Evolutionary conservation across 495 filamentous ascomycete species (phyloP), one percentile per base, ranked within the genome.

Genomic region (Annulohypoxylon maeteangense): DNA sequence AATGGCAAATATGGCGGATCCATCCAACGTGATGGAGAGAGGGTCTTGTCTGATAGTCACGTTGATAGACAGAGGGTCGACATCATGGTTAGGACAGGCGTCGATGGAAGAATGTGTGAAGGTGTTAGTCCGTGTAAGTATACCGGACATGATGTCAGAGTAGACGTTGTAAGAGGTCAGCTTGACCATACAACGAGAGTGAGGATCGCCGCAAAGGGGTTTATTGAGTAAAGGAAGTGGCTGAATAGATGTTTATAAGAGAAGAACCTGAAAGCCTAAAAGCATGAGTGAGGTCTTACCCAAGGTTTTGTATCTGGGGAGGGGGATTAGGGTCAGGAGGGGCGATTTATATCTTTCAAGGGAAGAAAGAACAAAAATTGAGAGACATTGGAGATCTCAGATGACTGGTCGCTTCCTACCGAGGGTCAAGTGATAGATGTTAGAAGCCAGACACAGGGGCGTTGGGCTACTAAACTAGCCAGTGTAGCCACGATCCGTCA

Each of bases 11-110:
- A 87, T 79, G 32, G 78, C 74, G 16, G 77, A 66, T 18, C 81
- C 83, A 69, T 80, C 83, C 7, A 88, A 78, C 0, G 83, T 87
- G 60, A 86, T 73, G 58, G 77, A 78, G 47, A 87, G 77, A 36
- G 81, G 83, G 70, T 83, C 82, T 69, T 87, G 84, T 14, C 80
- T 79, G 75, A 84, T 82, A 57, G 80, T 78, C 69, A 81, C 76
- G 65, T 79, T 81, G 67, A 81, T 71, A 44, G 71, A 58, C 10
- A 72, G 14, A 38, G 68, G 67, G 29, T 65, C 54, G 67, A 57
- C 45, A 70, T 62, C 34, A 27, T 50, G 68, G 64, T 45, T 64
- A 36, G 61, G 31, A n/a, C 32, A 69, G 29, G 56, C 23, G 5
- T 70, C 59, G 36, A 63, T 10, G 22, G 57, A 62, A 0, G 62